These are phyloP conservation scores for Zalaria sp. DNA, from an alignment of 2,329 filamentous ascomycete genomes.

Conservation along the genomic window DNA sequence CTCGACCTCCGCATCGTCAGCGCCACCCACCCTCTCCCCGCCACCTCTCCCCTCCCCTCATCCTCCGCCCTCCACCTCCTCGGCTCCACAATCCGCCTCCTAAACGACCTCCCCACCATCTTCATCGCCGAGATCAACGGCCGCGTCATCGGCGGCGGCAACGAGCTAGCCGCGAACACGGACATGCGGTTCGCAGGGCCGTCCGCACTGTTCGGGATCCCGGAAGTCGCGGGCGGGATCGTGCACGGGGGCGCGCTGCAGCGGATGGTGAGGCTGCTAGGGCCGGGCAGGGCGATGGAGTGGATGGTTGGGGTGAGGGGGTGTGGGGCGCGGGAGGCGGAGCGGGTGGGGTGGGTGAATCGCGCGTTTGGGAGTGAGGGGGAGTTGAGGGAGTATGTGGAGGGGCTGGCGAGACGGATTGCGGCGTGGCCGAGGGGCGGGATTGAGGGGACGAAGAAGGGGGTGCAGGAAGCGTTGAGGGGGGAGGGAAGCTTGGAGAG, in stretches of 20 bases:
- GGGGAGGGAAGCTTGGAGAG: neutral
- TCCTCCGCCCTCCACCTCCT: constrained; percentile 1
- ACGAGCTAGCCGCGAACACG: constrained; percentile 8
- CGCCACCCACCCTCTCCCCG: neutral
- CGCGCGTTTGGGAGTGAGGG: neutral
- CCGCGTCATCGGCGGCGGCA: constrained; percentile 7
- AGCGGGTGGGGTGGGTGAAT: neutral
- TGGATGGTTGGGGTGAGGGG: neutral
- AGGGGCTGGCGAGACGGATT: neutral
- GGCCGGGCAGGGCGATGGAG: neutral
- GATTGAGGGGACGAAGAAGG: neutral
- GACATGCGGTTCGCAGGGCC: constrained; percentile 12
- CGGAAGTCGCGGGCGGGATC: constrained; percentile 6
- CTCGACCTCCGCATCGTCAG: neutral
- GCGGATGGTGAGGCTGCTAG: neutral
- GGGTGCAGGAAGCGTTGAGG: neutral
- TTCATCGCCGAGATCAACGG: constrained; percentile 12
- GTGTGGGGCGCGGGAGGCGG: neutral
- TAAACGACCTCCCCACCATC: constrained; percentile 4
- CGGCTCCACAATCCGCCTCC: neutral
- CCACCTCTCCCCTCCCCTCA: neutral
- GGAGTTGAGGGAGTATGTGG: neutral
- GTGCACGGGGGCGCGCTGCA: constrained; percentile 3
- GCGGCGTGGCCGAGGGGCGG: neutral
- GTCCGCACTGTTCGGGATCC: constrained; percentile 4